A percentile compares a stretch with the other conserved stretches of the same genome.
phyloP scores from a whole-genome alignment of 2,329 filamentous ascomycete species.

The Epichloe gansuensis region DNA sequence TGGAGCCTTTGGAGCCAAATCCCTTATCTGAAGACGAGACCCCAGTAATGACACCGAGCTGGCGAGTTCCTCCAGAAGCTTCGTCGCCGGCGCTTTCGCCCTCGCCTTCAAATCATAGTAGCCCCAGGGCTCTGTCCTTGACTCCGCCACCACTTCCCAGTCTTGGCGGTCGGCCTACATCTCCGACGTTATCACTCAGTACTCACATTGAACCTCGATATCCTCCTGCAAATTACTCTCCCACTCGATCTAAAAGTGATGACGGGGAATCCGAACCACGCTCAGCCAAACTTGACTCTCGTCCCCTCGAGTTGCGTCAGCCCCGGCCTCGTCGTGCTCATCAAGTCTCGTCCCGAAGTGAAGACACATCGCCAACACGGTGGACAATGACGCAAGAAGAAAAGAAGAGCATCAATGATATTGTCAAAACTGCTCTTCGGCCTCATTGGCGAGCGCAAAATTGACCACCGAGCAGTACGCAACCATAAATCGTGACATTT shows the following conservation, averaged over 20 bases:
- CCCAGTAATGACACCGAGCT: constrained; percentile 13
- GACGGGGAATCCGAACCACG: constrained; percentile 33
- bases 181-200: constrained; percentile 54
- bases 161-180: constrained; percentile 42
- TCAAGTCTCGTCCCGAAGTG: constrained; percentile 32
- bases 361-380: constrained; percentile 58
- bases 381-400: constrained; percentile 59
- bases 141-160: constrained; percentile 57
- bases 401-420: constrained; percentile 79
- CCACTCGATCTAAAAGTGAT: constrained; percentile 34
- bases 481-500: constrained; percentile 81
- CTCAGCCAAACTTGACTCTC: constrained; percentile 14
- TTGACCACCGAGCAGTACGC: constrained; percentile 86
- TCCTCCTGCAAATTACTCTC: constrained; percentile 64
- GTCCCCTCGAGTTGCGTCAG: constrained; percentile 37
- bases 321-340: constrained; percentile 37
- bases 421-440: constrained; percentile 73
- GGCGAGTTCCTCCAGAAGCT: constrained; percentile 22
- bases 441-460: constrained; percentile 71
- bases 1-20: constrained; percentile 68
- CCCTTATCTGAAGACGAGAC: constrained; percentile 45
- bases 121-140: constrained; percentile 52
- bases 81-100: constrained; percentile 57
- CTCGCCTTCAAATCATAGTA: constrained; percentile 50
- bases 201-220: constrained; percentile 63